Conservation (phyloP, 2,329 filamentous ascomycete genomes). For the Diaporthe caulivora region DNA sequence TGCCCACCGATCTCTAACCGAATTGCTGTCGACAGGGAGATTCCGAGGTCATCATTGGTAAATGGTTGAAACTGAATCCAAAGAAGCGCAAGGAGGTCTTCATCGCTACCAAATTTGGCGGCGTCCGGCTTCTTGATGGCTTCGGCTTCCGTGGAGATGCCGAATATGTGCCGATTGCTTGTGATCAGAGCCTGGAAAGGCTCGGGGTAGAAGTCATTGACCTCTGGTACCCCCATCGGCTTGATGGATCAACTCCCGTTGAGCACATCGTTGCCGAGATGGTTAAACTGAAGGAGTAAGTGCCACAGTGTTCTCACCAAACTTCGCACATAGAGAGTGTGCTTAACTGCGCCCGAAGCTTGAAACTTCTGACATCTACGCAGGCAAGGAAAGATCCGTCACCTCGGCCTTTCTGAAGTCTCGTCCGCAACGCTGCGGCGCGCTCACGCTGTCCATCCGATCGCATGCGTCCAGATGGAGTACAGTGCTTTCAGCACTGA, state of each 20-base stretch:
- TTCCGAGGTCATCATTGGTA: slow-evolving; percentile 57
- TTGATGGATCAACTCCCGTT: slow-evolving; percentile 58
- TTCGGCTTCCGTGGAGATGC: slow-evolving; percentile 42
- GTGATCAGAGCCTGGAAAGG: slow-evolving; percentile 54
- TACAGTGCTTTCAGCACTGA: slow-evolving; percentile 66
- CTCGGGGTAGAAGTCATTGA: slow-evolving; percentile 65
- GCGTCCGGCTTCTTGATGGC: slow-evolving; percentile 36
- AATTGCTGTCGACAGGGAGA: slow-evolving; percentile 46
- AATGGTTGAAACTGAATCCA: slow-evolving; percentile 62
- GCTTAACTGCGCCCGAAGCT: neutral
- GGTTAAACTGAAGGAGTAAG: slow-evolving; percentile 57
- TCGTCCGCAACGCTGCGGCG: slow-evolving; percentile 59
- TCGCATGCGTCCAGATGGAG: slow-evolving; percentile 65
- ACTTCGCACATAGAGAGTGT: accelerated
- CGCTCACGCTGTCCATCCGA: slow-evolving; percentile 59
- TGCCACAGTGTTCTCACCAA: neutral
- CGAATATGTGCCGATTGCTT: slow-evolving; percentile 46
- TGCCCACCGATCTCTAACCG: accelerated
- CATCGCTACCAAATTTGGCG: slow-evolving; percentile 55
- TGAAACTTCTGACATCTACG: neutral
- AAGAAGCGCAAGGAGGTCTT: slow-evolving; percentile 58
- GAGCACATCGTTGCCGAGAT: slow-evolving; percentile 64
- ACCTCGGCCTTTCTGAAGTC: slow-evolving; percentile 63
- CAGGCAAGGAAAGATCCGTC: slow-evolving; percentile 63
- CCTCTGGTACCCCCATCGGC: slow-evolving; percentile 63